Percentiles rank a stretch among this genome's conserved stretches.
These are phyloP conservation scores for Stachybotrys elegans DNA, from an alignment of 2,329 filamentous ascomycete genomes.

Conservation along the genomic window DNA sequence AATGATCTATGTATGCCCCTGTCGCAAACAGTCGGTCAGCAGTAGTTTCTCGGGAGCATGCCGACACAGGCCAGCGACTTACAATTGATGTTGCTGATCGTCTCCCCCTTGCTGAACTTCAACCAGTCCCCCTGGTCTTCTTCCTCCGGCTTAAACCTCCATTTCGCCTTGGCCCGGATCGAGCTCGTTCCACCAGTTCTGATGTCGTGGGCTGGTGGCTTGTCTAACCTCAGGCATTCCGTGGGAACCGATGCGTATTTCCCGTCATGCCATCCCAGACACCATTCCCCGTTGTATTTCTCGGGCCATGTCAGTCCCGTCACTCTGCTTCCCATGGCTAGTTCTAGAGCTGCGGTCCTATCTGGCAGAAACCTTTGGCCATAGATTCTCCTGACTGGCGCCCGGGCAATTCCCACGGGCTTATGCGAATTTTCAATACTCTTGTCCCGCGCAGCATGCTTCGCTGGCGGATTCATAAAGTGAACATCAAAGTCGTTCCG, in stretches of 20 bases:
- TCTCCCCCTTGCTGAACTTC: constrained; percentile 61
- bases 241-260: constrained; percentile 43
- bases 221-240: constrained; percentile 43
- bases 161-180: constrained; percentile 43
- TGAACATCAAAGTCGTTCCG: constrained; percentile 51
- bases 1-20: constrained; percentile 44
- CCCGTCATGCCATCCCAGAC: constrained; percentile 53
- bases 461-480: constrained; percentile 33
- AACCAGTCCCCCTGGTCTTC: constrained; percentile 45
- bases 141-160: constrained; percentile 47
- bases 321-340: constrained; percentile 43
- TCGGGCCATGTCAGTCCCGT: constrained; percentile 46
- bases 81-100: constrained; percentile 60
- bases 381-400: constrained; percentile 42
- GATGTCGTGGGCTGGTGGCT: constrained; percentile 40
- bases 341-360: constrained; percentile 38
- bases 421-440: constrained; percentile 32
- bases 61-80: constrained; percentile 27
- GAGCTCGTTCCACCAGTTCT: constrained; percentile 40
- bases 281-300: constrained; percentile 51
- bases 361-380: constrained; percentile 41
- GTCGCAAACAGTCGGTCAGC: neutral
- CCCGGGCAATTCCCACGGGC: constrained; percentile 39
- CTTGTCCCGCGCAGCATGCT: constrained; percentile 38
- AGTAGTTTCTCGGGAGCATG: too few relatives aligned